phyloP scores from a whole-genome alignment of 305 asterid species.

The Withania somnifera region DNA sequence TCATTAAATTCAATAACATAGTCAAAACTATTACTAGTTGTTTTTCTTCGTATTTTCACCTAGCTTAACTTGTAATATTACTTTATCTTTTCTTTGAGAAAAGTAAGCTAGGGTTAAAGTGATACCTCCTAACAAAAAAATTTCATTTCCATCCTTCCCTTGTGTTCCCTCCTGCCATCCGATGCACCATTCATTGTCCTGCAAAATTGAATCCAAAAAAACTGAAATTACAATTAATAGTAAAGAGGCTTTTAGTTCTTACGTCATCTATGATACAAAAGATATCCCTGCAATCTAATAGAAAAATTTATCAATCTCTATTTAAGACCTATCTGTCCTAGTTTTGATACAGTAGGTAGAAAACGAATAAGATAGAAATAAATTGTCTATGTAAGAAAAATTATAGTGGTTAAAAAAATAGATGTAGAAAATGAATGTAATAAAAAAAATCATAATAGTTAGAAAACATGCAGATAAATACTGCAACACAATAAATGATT shows the following conservation, averaged over 20 bases:
- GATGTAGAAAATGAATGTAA: too few relatives aligned
- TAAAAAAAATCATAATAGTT: too few relatives aligned
- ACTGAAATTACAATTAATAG: neutral
- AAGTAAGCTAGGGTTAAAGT: neutral
- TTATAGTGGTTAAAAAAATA: neutral
- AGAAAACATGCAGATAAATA: neutral
- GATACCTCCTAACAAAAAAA: slow-evolving; percentile 60
- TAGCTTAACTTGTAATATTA: neutral
- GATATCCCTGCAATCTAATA: neutral
- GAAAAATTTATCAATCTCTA: neutral
- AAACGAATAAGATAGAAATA: neutral
- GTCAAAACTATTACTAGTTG: neutral
- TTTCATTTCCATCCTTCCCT: slow-evolving; percentile 61
- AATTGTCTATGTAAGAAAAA: neutral
- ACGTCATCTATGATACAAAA: neutral
- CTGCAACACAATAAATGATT: neutral
- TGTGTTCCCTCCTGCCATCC: slow-evolving; percentile 82
- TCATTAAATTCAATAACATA: neutral
- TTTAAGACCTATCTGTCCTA: neutral
- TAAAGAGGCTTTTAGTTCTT: neutral
- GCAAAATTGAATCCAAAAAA: neutral
- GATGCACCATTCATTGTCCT: slow-evolving; percentile 62
- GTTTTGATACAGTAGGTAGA: neutral
- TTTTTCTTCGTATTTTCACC: neutral
- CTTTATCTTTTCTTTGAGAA: too few relatives aligned